A percentile compares a stretch with the other conserved stretches of the same genome.
Conservation (phyloP, 441 rosid genomes). For the Viola pubescens region DNA sequence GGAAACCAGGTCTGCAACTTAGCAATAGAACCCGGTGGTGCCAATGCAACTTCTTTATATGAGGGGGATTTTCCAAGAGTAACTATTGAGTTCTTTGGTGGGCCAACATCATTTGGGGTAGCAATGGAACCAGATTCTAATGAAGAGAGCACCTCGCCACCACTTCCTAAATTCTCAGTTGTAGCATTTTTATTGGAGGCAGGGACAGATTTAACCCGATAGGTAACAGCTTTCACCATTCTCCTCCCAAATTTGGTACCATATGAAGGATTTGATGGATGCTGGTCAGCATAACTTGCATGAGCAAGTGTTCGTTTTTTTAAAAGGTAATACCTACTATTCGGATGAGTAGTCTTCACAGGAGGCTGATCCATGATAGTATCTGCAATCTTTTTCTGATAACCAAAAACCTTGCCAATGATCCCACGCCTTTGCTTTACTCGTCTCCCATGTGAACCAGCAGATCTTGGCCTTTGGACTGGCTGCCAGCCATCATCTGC, state of each 20-base stretch:
- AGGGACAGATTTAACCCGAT: conserved; percentile 71
- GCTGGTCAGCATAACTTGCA: conserved; percentile 61
- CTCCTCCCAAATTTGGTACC: conserved; percentile 77
- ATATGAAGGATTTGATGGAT: conserved; percentile 40
- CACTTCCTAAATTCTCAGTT: conserved; percentile 35
- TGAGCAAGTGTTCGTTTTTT: conserved; percentile 64
- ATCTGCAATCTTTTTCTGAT: conserved; percentile 69
- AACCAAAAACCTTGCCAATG: conserved; percentile 57
- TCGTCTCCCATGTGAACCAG: conserved; percentile 64
- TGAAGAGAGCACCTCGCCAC: conserved; percentile 33
- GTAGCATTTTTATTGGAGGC: conserved; percentile 37
- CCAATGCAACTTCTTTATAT: conserved; percentile 94
- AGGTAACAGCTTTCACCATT: conserved; percentile 68
- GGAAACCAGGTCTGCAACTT: conserved; percentile 57
- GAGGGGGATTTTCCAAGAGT: conserved; percentile 91
- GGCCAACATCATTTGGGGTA: conserved; percentile 32
- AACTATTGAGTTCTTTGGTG: conserved; percentile 37
- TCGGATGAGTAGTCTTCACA: conserved; percentile 49
- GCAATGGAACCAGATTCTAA: conserved; percentile 39
- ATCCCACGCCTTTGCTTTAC: conserved; percentile 84
- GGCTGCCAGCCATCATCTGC: conserved; percentile 98
- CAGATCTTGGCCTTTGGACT: conserved; percentile 87
- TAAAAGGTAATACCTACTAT: conserved; percentile 53
- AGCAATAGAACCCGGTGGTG: conserved; percentile 85
- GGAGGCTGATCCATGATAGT: conserved; percentile 44